These are phyloP conservation scores for Phoenix dactylifera DNA, from an alignment of 176 grass and related monocot genomes.

Conservation along the genomic window DNA sequence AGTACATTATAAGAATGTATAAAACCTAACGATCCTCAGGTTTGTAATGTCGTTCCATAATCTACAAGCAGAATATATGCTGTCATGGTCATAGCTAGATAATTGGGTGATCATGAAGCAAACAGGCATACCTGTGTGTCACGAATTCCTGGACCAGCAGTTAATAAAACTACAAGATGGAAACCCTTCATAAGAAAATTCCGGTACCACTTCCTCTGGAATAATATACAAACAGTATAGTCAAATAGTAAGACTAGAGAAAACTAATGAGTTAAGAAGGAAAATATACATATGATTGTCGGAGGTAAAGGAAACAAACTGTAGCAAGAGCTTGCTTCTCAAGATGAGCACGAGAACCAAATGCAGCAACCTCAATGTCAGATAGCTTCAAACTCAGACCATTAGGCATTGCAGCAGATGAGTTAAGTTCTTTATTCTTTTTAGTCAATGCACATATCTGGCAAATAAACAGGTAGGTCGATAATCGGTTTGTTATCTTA, in stretches of 20 bases:
- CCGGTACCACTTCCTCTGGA: conserved; percentile 96
- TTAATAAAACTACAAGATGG: conserved; percentile 83
- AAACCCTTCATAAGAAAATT: conserved; percentile 99
- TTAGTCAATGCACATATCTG: conserved; percentile 49
- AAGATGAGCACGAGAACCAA: conserved; percentile 93
- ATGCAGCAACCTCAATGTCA: conserved; percentile 72
- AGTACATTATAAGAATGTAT: conserved; percentile 7
- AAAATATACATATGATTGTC: not conserved
- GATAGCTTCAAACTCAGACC: conserved; percentile 36
- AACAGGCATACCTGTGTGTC: conserved; percentile 73
- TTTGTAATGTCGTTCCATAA: too few relatives aligned
- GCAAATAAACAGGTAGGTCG: not conserved
- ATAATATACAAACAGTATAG: not conserved
- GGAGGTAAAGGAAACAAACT: conserved; percentile 27
- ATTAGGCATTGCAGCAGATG: conserved; percentile 5
- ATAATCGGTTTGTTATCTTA: too few relatives aligned
- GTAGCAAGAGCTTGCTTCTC: conserved; percentile 98
- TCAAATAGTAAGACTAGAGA: too few relatives aligned
- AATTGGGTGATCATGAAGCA: not conserved
- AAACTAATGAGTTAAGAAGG: too few relatives aligned
- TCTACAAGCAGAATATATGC: too few relatives aligned
- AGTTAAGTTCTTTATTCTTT: conserved; percentile 26
- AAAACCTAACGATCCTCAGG: too few relatives aligned
- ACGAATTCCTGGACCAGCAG: conserved; percentile 76
- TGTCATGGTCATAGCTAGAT: too few relatives aligned